Conservation (phyloP, 73 alveolate genomes). For the Durusdinium trenchii region DNA sequence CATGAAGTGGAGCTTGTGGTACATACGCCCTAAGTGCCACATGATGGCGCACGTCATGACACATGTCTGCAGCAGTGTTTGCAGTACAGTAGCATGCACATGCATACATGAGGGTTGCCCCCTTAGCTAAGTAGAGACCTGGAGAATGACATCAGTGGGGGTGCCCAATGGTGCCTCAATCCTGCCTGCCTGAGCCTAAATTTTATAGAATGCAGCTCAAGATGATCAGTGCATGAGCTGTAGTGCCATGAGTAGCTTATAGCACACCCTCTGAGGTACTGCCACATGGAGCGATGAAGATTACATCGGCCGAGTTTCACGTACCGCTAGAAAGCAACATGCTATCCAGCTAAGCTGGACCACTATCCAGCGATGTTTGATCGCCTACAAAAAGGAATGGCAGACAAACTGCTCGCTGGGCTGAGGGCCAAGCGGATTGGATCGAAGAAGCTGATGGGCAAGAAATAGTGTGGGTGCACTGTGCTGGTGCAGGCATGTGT, state of each 20-base stretch:
- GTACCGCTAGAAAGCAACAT: background rate
- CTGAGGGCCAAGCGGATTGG: constrained; percentile 8
- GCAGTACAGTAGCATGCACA: background rate
- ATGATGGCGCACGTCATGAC: background rate
- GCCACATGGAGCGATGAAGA: constrained; percentile 13
- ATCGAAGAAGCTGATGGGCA: background rate
- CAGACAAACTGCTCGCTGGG: background rate
- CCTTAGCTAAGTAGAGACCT: background rate
- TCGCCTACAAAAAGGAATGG: background rate
- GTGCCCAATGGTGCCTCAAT: background rate
- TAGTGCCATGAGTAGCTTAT: too few relatives aligned
- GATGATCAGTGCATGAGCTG: too few relatives aligned
- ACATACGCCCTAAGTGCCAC: background rate
- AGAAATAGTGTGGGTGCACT: background rate
- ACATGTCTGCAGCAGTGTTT: background rate
- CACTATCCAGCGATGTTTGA: background rate
- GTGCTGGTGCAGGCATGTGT: background rate
- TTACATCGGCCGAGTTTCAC: background rate
- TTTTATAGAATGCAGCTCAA: too few relatives aligned
- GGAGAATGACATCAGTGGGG: background rate
- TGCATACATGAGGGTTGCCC: background rate
- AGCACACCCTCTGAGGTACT: background rate
- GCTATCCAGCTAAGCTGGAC: background rate
- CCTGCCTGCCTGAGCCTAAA: background rate
- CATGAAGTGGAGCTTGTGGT: background rate